A percentile compares a stretch with the other conserved stretches of the same genome.
Evolutionary conservation across 2,329 filamentous ascomycete genomes (phyloP).

Genomic region (Colletotrichum lindemuthianum): DNA sequence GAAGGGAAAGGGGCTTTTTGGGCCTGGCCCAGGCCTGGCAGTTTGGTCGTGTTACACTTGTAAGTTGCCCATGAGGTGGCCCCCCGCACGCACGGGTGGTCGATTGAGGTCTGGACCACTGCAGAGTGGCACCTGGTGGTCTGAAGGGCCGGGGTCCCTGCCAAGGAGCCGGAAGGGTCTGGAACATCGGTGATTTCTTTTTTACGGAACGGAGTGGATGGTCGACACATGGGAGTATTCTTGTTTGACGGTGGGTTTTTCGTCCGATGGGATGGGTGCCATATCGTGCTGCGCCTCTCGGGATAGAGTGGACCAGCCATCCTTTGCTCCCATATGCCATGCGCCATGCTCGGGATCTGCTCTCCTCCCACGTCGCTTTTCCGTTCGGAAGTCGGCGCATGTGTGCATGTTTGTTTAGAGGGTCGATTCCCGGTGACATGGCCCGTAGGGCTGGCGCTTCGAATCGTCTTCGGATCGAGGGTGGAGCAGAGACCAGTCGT

Average conservation of each 20-base stretch:
- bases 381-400: too few species aligned
- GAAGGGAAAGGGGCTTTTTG: not conserved
- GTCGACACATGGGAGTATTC: not conserved
- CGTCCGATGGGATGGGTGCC: constrained; percentile 2
- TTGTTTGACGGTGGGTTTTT: constrained; percentile 11
- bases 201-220: not conserved
- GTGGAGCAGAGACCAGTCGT: too few species aligned
- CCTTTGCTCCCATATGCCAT: not conserved
- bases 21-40: not conserved
- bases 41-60: constrained; percentile 16
- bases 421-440: too few species aligned
- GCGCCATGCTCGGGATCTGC: too few species aligned
- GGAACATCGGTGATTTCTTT: constrained; percentile 9
- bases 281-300: constrained; percentile 15
- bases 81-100: constrained; percentile 28
- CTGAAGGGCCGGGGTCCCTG: constrained; percentile 31
- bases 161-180: constrained; percentile 29
- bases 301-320: constrained; percentile 2
- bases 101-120: constrained; percentile 33
- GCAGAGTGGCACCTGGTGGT: constrained; percentile 23
- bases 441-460: too few species aligned
- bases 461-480: too few species aligned
- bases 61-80: not conserved
- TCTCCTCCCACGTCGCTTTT: too few species aligned
- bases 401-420: too few species aligned